phyloP scores from a whole-genome alignment of 2,329 filamentous ascomycete species.

The Claviceps digitariae region DNA sequence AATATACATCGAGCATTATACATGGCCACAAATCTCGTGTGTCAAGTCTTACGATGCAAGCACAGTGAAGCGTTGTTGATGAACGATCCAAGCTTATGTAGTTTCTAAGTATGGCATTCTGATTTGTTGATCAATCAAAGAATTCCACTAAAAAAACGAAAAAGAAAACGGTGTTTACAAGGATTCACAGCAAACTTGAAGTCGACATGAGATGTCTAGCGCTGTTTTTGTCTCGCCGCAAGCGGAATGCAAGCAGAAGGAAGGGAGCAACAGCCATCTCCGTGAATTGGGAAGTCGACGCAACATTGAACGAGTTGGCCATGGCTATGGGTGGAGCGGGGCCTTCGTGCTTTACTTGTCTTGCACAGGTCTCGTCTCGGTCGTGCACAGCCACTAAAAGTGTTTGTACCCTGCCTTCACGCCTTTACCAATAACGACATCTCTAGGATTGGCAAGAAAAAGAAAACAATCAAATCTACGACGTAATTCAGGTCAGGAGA shows the following conservation, averaged over 20 bases:
- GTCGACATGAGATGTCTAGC: too few relatives aligned
- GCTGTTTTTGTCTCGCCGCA: too few relatives aligned
- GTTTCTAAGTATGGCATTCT: too few relatives aligned
- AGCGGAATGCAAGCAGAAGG: too few relatives aligned
- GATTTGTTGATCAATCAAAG: too few relatives aligned
- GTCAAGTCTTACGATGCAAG: neutral
- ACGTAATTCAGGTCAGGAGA: neutral
- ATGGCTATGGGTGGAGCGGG: too few relatives aligned
- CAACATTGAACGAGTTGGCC: too few relatives aligned
- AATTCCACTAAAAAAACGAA: too few relatives aligned
- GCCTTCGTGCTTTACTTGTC: too few relatives aligned
- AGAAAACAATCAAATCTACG: neutral
- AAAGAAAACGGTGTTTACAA: too few relatives aligned
- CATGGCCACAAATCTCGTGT: neutral
- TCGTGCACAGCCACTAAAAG: neutral
- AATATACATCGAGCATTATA: neutral
- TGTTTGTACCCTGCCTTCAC: neutral
- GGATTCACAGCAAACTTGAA: too few relatives aligned
- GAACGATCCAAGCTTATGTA: neutral
- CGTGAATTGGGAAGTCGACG: neutral
- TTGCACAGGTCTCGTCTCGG: too few relatives aligned
- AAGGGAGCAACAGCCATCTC: neutral
- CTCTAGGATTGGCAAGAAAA: neutral
- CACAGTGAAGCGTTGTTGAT: neutral
- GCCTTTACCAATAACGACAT: neutral